phyloP scores from a whole-genome alignment of 441 rosid genomes.

The Bocquillonia castaneifolia region DNA sequence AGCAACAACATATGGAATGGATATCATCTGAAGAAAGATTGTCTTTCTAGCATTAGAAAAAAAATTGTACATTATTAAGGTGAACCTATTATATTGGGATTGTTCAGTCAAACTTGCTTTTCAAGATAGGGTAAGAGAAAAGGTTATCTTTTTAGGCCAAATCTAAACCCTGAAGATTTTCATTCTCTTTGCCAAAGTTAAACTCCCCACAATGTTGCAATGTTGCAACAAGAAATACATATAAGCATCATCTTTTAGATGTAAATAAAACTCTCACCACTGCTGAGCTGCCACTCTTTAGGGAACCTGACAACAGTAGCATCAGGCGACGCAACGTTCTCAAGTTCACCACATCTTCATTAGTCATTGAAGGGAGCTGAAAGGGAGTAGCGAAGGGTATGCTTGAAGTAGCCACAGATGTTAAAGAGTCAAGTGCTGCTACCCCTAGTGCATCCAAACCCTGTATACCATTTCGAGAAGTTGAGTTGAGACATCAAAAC shows the following conservation, averaged over 20 bases:
- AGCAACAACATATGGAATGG: background rate
- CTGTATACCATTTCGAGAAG: slow-evolving; percentile 37
- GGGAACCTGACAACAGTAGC: slow-evolving; percentile 55
- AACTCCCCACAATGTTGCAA: background rate
- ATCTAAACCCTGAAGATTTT: background rate
- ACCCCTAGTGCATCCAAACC: slow-evolving; percentile 91
- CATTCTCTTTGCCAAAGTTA: background rate
- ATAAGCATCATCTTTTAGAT: background rate
- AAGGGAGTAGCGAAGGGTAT: slow-evolving; percentile 44
- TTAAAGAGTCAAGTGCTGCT: slow-evolving; percentile 63
- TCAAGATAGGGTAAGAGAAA: background rate
- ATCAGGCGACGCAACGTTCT: slow-evolving; percentile 62
- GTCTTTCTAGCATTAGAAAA: background rate
- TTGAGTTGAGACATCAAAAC: slow-evolving; percentile 11
- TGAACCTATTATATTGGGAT: background rate
- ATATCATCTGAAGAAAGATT: background rate
- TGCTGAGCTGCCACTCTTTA: slow-evolving; percentile 27
- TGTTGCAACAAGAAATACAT: background rate
- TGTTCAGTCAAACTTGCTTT: background rate
- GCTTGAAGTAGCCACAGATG: slow-evolving; percentile 39
- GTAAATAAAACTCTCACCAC: slow-evolving; percentile 36
- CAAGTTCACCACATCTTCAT: slow-evolving; percentile 73
- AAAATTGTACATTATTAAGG: background rate
- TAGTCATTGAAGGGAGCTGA: slow-evolving; percentile 48
- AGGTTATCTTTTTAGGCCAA: background rate